These are phyloP conservation scores for Pisolithus albus DNA, from an alignment of 768 basidiomycete species.

Conservation along the genomic window DNA sequence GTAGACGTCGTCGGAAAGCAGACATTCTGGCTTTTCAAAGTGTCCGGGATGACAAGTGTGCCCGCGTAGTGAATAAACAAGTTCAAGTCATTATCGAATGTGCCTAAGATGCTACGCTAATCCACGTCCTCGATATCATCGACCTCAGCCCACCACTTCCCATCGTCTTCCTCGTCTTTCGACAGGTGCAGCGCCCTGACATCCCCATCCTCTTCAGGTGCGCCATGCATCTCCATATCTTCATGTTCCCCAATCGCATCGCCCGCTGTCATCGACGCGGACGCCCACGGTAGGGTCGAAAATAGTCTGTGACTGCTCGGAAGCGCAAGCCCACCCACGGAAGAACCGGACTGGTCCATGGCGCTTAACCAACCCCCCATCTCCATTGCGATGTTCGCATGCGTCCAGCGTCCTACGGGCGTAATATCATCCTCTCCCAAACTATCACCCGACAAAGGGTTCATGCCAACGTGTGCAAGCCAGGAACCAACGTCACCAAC, in stretches of 20 bases:
- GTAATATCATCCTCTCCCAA: conserved; percentile 1
- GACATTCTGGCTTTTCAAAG: no score
- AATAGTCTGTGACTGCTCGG: conserved; percentile 41
- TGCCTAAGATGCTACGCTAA: conserved; percentile 1
- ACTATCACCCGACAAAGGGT: conserved; percentile 5
- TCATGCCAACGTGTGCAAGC: conserved; percentile 36
- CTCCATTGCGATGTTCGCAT: conserved; percentile 45
- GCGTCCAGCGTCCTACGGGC: conserved; percentile 42
- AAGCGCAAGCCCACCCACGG: conserved; percentile 4
- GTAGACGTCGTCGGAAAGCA: no score
- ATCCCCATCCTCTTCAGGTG: conserved; percentile 26
- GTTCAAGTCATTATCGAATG: no score
- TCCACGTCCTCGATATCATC: conserved; percentile 51
- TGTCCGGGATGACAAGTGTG: no score
- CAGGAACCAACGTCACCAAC: conserved; percentile 50
- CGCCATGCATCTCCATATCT: conserved; percentile 19
- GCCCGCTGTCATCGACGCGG: conserved; percentile 11
- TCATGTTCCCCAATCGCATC: conserved; percentile 25
- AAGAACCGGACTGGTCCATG: conserved; percentile 23
- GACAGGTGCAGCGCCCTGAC: conserved; percentile 22
- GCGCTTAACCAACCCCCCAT: conserved; percentile 55
- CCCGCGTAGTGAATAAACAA: no score
- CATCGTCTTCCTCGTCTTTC: conserved; percentile 23
- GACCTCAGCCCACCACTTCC: conserved; percentile 47
- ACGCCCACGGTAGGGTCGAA: conserved; percentile 44